Evolutionary conservation across 2,329 filamentous ascomycete genomes (phyloP), one percentile per base, ranked within the genome.

Genomic region (Pseudogymnoascus sp.): DNA sequence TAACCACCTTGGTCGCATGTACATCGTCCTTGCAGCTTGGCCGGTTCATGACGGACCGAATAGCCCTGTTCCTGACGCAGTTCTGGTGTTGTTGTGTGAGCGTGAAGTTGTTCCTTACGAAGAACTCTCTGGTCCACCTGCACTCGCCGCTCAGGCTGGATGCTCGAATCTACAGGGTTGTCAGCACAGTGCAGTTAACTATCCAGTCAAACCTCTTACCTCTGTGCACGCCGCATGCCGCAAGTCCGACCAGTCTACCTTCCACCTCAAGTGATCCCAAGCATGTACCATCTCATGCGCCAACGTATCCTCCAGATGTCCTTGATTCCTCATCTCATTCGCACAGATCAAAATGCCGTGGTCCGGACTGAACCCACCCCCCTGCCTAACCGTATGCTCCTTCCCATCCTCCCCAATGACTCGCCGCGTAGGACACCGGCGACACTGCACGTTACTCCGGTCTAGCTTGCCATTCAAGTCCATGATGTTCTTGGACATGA

Each of bases 231-330:
- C 95, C 37, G 93, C 90, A 77, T 99, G 95, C 74, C 88, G 86
- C 75, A 99, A 74, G 74, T 91, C 80, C 85, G 79, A 76, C 79
- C 89, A 90, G 72, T 97, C 88, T 49, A 97, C 87, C 76, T 96
- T 95, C 80, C 91, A 99, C 66, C 93, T 80, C 69, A 97, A 73
- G 74, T 96, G 89, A 74, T 99, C 95, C 81, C 92, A 97, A 1
- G 93, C 93, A 75, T 99, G 95, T 61, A 99, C 89, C 91, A 99
- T 96, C 79, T 99, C 95, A 76, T 99, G 95, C 28, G 93, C 88
- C 71, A 99, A 80, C 9, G 93, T 96, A 74, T 99, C 95, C 78
- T 99, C 95, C 69, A 96, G 75, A 73, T 96, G 91, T 33, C 87
- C 87, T 63, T 86, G 80, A 72, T 91, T 87, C 64, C 88, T 81